These are phyloP conservation scores for Amanita molliuscula DNA, from an alignment of 768 basidiomycete genomes.

Conservation along the genomic window DNA sequence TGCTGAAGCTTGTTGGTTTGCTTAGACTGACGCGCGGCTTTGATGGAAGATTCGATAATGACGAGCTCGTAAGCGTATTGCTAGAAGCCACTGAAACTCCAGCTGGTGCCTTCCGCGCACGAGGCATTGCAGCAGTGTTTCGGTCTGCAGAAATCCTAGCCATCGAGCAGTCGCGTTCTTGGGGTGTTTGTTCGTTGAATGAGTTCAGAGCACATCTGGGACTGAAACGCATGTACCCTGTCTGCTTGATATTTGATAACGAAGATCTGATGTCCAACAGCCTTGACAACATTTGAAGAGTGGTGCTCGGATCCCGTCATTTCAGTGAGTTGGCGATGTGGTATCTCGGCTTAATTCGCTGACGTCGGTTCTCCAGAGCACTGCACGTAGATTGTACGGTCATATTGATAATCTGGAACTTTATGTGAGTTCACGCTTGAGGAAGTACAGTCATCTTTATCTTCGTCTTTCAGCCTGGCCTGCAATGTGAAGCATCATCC, in stretches of 20 bases:
- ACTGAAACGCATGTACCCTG: constrained; percentile 24
- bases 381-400: constrained; percentile 21
- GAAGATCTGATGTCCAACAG: constrained; percentile 11
- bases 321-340: constrained; percentile 19
- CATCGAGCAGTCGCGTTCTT: constrained; percentile 40
- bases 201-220: constrained; percentile 44
- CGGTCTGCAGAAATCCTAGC: constrained; percentile 46
- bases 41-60: constrained; percentile 41
- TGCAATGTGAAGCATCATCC: constrained; percentile 20
- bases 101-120: constrained; percentile 38
- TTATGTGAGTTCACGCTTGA: constrained; percentile 14
- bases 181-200: constrained; percentile 50
- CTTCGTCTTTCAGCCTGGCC: constrained; percentile 13
- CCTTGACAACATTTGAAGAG: constrained; percentile 38
- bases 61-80: constrained; percentile 37
- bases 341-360: neutral
- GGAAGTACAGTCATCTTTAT: neutral
- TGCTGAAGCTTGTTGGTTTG: neutral
- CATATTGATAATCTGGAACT: constrained; percentile 25
- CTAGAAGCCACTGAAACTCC: constrained; percentile 33
- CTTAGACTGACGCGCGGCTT: constrained; percentile 32
- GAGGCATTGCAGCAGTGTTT: constrained; percentile 35
- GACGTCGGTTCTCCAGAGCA: constrained; percentile 7
- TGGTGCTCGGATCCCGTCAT: constrained; percentile 41
- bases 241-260: neutral